phyloP scores from a whole-genome alignment of 768 basidiomycete species.

The Leccinum aurantiacum region DNA sequence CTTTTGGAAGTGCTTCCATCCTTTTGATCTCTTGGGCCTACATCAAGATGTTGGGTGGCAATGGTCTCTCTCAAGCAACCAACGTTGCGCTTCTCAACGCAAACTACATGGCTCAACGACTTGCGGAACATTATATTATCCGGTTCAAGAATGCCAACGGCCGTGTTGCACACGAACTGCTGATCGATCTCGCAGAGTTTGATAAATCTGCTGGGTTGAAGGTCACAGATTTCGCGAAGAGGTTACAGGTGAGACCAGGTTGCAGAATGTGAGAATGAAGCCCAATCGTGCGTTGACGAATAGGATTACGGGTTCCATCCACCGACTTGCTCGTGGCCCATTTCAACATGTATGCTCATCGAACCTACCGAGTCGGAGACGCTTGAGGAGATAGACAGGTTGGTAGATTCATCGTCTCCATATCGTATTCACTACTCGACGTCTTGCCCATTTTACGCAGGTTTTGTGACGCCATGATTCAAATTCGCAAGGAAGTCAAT shows the following conservation, averaged over 20 bases:
- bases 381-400: slow-evolving; percentile 89
- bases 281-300: not conserved
- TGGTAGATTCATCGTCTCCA: slow-evolving; percentile 10
- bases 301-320: slow-evolving; percentile 94
- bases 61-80: slow-evolving; percentile 82
- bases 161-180: slow-evolving; percentile 91
- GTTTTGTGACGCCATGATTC: slow-evolving; percentile 98
- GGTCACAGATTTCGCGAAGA: slow-evolving; percentile 95
- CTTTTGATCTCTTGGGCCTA: slow-evolving; percentile 98
- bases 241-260: slow-evolving; percentile 70
- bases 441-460: slow-evolving; percentile 35
- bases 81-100: slow-evolving; percentile 90
- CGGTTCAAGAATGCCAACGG: slow-evolving; percentile 89
- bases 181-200: slow-evolving; percentile 95
- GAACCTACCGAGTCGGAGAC: slow-evolving; percentile 98
- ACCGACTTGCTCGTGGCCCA: slow-evolving; percentile 98
- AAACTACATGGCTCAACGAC: slow-evolving; percentile 93
- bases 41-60: slow-evolving; percentile 98
- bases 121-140: slow-evolving; percentile 80
- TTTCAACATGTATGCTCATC: slow-evolving; percentile 94
- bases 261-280: not conserved
- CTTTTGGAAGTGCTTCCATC: slow-evolving; percentile 94
- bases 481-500: slow-evolving; percentile 89
- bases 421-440: not conserved
- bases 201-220: slow-evolving; percentile 87